A percentile compares a stretch with the other conserved stretches of the same genome.
Conservation (phyloP, 2,329 filamentous ascomycete species). For the Neonectria faginata region DNA sequence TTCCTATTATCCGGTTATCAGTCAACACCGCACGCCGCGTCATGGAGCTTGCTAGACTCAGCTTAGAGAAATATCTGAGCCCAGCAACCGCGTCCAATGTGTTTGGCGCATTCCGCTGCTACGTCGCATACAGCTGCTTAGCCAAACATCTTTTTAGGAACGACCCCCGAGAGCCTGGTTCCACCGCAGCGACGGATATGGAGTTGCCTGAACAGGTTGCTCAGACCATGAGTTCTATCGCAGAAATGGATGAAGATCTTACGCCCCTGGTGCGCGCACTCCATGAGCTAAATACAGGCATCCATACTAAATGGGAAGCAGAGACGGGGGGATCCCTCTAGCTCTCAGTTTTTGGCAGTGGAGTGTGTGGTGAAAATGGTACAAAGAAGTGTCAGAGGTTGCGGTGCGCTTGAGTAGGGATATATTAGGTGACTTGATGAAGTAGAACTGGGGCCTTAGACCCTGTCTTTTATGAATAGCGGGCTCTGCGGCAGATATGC, state of each 20-base stretch:
- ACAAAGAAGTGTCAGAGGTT: too few species aligned
- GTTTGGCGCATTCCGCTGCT: constrained; percentile 17
- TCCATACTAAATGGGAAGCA: neutral
- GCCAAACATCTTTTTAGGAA: neutral
- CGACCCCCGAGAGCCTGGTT: neutral
- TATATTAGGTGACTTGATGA: too few species aligned
- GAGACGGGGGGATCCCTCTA: too few species aligned
- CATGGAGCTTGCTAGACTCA: neutral
- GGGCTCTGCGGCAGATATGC: too few species aligned
- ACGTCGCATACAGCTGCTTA: constrained; percentile 4
- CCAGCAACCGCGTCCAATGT: neutral
- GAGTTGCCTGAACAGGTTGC: neutral
- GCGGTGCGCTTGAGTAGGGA: too few species aligned
- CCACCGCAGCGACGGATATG: neutral
- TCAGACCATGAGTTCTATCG: neutral
- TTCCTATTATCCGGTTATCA: neutral
- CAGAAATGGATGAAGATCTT: neutral
- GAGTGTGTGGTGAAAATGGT: too few species aligned
- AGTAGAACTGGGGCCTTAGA: too few species aligned
- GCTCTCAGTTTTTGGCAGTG: too few species aligned
- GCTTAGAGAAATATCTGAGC: constrained; percentile 6
- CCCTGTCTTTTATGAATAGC: too few species aligned
- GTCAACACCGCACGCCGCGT: constrained; percentile 6
- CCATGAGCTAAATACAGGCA: neutral
- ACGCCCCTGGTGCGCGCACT: neutral